Conservation (phyloP, 768 basidiomycete genomes). For the Filobasidium floriforme region DNA sequence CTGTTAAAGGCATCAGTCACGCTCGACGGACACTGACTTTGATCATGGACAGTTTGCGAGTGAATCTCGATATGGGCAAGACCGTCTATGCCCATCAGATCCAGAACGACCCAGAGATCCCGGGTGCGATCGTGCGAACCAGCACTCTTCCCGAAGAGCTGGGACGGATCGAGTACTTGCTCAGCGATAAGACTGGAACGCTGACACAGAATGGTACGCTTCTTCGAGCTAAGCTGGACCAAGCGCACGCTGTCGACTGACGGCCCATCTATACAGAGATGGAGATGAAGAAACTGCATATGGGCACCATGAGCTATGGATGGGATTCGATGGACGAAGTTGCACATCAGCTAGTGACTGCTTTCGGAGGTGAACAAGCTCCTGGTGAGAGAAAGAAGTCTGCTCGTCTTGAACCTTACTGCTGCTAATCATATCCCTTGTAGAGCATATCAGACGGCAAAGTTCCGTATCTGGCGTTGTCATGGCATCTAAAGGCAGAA, state of each 20-base stretch:
- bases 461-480: constrained; percentile 61
- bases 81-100: constrained; percentile 95
- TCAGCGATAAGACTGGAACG: constrained; percentile 97
- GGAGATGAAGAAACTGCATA: constrained; percentile 98
- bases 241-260: neutral
- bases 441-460: constrained; percentile 36
- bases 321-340: constrained; percentile 99
- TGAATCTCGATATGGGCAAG: constrained; percentile 99
- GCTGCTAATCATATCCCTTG: neutral
- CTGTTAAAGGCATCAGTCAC: neutral
- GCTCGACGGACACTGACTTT: neutral
- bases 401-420: neutral
- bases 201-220: constrained; percentile 85
- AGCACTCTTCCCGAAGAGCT: constrained; percentile 77
- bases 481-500: constrained; percentile 75
- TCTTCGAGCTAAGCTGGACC: neutral
- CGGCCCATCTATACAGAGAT: constrained; percentile 59
- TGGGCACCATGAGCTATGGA: constrained; percentile 97
- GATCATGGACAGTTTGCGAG: constrained; percentile 67
- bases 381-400: constrained; percentile 47
- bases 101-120: constrained; percentile 86
- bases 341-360: constrained; percentile 74
- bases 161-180: constrained; percentile 54
- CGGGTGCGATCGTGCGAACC: constrained; percentile 92
- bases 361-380: constrained; percentile 65